A percentile compares a stretch with the other conserved stretches of the same genome.
These are phyloP conservation scores for Ogataea hybrid DNA, from an alignment of 1,139 yeast species.

Conservation along the genomic window DNA sequence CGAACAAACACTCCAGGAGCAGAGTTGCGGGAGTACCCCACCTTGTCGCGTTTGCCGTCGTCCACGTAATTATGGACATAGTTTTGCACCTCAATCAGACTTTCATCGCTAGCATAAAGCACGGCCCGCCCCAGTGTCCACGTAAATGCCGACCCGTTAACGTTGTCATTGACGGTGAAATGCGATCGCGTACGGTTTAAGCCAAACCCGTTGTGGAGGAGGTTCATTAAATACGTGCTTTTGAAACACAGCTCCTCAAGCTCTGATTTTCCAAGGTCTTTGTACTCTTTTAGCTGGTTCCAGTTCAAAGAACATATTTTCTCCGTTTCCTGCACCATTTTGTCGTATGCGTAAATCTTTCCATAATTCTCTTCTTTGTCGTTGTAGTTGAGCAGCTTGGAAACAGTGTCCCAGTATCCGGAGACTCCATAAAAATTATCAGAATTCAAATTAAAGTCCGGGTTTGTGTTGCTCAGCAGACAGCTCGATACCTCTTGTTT, in stretches of 20 bases:
- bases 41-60: slow-evolving; percentile 15
- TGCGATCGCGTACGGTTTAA: slow-evolving; percentile 45
- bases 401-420: slow-evolving; percentile 77
- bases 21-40: slow-evolving; percentile 51
- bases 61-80: slow-evolving; percentile 14
- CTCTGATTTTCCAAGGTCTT: slow-evolving; percentile 40
- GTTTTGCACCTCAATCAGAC: slow-evolving; percentile 20
- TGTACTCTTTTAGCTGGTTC: slow-evolving; percentile 23
- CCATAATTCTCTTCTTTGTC: slow-evolving; percentile 21
- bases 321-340: slow-evolving; percentile 23
- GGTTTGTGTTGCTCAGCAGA: slow-evolving; percentile 52
- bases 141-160: slow-evolving; percentile 65
- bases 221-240: slow-evolving; percentile 68
- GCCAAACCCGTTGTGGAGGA: slow-evolving; percentile 71
- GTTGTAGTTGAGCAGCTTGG: slow-evolving; percentile 36
- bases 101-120: slow-evolving; percentile 43
- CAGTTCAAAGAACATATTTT: slow-evolving; percentile 28
- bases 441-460: slow-evolving; percentile 65
- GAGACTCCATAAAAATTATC: slow-evolving; percentile 76
- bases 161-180: slow-evolving; percentile 58
- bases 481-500: slow-evolving; percentile 40
- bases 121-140: slow-evolving; percentile 87
- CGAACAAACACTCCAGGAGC: slow-evolving; percentile 45
- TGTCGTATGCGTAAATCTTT: slow-evolving; percentile 27
- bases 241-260: slow-evolving; percentile 59